A percentile compares a stretch with the other conserved stretches of the same genome.
Conservation (phyloP, 257 asterid genomes). For the Solanum etuberosum region DNA sequence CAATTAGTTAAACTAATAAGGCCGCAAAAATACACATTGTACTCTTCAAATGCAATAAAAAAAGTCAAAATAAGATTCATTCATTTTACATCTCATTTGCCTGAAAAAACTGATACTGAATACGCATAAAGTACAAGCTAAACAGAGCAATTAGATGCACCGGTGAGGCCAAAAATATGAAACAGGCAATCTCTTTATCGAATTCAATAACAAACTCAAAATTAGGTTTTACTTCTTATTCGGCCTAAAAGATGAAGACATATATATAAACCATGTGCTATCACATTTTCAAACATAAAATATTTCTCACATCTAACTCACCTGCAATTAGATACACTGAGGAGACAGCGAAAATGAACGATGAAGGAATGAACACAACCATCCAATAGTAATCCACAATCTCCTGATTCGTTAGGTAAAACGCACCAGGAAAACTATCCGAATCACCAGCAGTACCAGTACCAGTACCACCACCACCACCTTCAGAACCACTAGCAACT, state of each 20-base stretch:
- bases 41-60: neutral
- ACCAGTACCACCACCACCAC: constrained; percentile 12
- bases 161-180: neutral
- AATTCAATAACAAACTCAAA: neutral
- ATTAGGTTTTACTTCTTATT: neutral
- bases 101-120: neutral
- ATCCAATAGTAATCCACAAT: constrained; percentile 94
- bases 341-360: constrained; percentile 40
- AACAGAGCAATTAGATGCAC: neutral
- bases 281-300: neutral
- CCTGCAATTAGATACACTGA: constrained; percentile 65
- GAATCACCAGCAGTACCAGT: constrained; percentile 28
- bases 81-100: neutral
- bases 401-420: constrained; percentile 81
- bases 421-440: constrained; percentile 62
- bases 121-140: neutral
- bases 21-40: neutral
- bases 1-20: neutral
- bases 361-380: constrained; percentile 75
- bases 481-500: neutral
- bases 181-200: neutral
- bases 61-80: neutral
- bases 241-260: neutral
- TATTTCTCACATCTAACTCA: constrained; percentile 9
- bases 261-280: neutral